Base-by-base conservation (phyloP, 441 rosid genomes). In the Gossypium schwendimanii region DNA sequence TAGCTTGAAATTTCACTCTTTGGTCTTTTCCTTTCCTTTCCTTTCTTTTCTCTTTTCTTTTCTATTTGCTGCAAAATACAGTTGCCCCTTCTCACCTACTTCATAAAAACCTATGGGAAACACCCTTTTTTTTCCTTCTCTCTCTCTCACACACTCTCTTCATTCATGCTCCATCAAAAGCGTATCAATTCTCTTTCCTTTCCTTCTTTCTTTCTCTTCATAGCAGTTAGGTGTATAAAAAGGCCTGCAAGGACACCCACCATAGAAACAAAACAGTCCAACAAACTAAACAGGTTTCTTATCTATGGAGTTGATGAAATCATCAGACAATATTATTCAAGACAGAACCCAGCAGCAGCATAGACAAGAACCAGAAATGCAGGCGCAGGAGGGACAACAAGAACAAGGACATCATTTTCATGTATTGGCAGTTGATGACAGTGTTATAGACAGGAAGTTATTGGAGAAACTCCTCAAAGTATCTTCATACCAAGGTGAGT, bases 341-440 rank as follows among this genome's bases (percentile, higher is more conserved):
- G 71, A 50, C 60, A 68, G 26, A 50, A 33, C 39, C 39, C 39
- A 33, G 6, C 39, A 33, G 39, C 60, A 14, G 17, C 60, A 44
- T 7, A 44, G n/a, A 14, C 21, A 24, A n/a, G 4, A 63, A 41
- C 1, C 26, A 26, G 23, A 66, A 49, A 31, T 14, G 39, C 39
- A 33, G 39, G 39, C 39, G 39, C 8, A 33, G 39, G 39, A 33
- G 39, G 39, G 39, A 5, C 28, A 72, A 3, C 28, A 72, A 4
- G 24, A 69, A n/a, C 65, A 59, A 41, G 33, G 28, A 12, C 72
- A 69, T 17, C 78, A 60, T 62, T 81, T 83, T 69, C 86, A 83
- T 73, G 81, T 83, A 11, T 60, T 83, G 50, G 86, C 84, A 1
- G 86, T 83, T 24, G 86, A 83, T 73, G 86, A 83, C 70, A 83